phyloP scores from a whole-genome alignment of 2,329 filamentous ascomycete genomes.

The Bipolaris bicolor region DNA sequence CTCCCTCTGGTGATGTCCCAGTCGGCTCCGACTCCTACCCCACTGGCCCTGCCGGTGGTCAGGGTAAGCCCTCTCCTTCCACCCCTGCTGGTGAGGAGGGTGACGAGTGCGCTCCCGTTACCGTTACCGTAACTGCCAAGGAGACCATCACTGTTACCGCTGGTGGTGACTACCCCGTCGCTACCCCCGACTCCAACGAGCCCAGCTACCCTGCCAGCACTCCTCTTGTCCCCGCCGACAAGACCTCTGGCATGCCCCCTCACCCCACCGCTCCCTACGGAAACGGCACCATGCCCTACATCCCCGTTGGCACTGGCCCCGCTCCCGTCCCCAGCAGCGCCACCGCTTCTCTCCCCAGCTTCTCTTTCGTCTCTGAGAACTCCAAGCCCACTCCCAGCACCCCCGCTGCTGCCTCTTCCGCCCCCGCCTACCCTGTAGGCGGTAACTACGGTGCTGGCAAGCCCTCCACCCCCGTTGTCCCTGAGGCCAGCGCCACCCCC shows the following conservation, averaged over 20 bases:
- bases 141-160: conserved; percentile 49
- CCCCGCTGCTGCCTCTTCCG: conserved; percentile 20
- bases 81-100: conserved; percentile 18
- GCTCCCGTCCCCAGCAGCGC: conserved; percentile 21
- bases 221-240: conserved; percentile 13
- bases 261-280: conserved; percentile 34
- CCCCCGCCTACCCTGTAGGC: conserved; percentile 24
- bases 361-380: conserved; percentile 34
- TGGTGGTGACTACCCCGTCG: conserved; percentile 16
- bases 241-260: conserved; percentile 18
- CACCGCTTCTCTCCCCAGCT: conserved; percentile 29
- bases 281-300: conserved; percentile 38
- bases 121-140: conserved; percentile 46
- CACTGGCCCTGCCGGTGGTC: conserved; percentile 1
- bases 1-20: conserved; percentile 10
- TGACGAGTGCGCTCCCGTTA: conserved; percentile 43
- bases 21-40: conserved; percentile 4
- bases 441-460: conserved; percentile 16
- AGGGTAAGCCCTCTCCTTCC: conserved; percentile 5
- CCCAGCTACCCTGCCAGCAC: conserved; percentile 13
- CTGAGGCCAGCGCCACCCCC: too few relatives aligned
- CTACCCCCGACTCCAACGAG: conserved; percentile 9
- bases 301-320: conserved; percentile 27
- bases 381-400: conserved; percentile 20
- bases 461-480: conserved; percentile 4